These are phyloP conservation scores for Neoboletus subvelutipes DNA, from an alignment of 768 basidiomycete species.

Conservation along the genomic window DNA sequence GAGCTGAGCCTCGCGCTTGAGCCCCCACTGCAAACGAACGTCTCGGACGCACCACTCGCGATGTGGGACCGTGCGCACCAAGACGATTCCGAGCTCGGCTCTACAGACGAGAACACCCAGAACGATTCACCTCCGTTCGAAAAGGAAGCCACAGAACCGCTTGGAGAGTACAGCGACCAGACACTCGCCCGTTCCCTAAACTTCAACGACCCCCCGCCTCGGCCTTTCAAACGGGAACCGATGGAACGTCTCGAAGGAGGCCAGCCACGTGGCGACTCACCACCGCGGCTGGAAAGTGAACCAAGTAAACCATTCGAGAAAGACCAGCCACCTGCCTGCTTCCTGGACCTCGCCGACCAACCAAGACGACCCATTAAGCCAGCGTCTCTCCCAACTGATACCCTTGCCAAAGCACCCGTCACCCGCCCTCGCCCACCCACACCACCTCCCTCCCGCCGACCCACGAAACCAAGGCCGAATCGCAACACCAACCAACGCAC, in stretches of 20 bases:
- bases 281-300: background rate
- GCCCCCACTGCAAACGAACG: background rate
- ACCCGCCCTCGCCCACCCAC: constrained; percentile 7
- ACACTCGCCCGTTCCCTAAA: background rate
- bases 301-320: background rate
- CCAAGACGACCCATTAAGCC: background rate
- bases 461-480: background rate
- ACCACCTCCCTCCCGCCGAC: background rate
- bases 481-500: background rate
- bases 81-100: background rate
- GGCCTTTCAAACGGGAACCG: background rate
- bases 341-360: background rate
- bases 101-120: background rate
- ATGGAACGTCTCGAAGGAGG: background rate
- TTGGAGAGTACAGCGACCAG: background rate
- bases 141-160: background rate
- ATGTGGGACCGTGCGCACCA: background rate
- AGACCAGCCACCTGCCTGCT: background rate
- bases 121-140: background rate
- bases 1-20: background rate
- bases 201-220: background rate
- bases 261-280: background rate
- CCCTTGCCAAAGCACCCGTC: background rate
- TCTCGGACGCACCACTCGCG: background rate
- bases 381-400: background rate